These are phyloP conservation scores for Drosera capensis DNA, from an alignment of 148 eudicot species.

Conservation along the genomic window DNA sequence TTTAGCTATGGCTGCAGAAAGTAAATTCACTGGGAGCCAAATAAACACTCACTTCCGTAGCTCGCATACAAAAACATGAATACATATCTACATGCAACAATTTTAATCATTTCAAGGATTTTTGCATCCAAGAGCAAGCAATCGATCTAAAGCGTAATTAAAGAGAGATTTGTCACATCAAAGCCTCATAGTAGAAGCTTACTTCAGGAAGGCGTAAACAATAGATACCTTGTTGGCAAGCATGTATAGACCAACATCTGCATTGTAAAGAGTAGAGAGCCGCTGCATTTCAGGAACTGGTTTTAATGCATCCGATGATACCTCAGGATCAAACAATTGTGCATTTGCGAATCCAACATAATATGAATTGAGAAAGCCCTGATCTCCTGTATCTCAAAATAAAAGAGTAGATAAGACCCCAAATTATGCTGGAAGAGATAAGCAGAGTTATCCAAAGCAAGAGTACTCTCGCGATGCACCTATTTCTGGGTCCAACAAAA, in stretches of 20 bases:
- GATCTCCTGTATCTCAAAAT: constrained; percentile 51
- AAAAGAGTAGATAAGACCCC: constrained; percentile 3
- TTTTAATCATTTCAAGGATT: too few relatives aligned
- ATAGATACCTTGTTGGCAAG: constrained; percentile 89
- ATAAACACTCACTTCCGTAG: too few relatives aligned
- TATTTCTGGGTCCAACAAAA: not conserved
- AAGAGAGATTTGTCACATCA: not conserved
- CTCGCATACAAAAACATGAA: too few relatives aligned
- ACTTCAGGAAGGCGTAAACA: too few relatives aligned
- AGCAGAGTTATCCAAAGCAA: not conserved
- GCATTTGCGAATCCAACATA: constrained; percentile 82
- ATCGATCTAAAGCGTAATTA: too few relatives aligned
- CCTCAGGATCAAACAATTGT: constrained; percentile 55
- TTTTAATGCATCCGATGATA: constrained; percentile 35
- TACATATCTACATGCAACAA: too few relatives aligned
- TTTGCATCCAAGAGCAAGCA: too few relatives aligned
- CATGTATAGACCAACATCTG: constrained; percentile 99
- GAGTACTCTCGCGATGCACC: not conserved
- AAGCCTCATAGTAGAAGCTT: not conserved
- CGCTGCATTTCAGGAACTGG: constrained; percentile 77
- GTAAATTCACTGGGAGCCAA: too few relatives aligned
- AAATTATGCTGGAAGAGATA: not conserved
- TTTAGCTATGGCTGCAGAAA: too few relatives aligned
- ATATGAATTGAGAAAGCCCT: constrained; percentile 88
- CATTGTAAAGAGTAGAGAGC: constrained; percentile 88